These are phyloP conservation scores for Ilyonectria sp. DNA, from an alignment of 2,329 filamentous ascomycete species.

Conservation along the genomic window DNA sequence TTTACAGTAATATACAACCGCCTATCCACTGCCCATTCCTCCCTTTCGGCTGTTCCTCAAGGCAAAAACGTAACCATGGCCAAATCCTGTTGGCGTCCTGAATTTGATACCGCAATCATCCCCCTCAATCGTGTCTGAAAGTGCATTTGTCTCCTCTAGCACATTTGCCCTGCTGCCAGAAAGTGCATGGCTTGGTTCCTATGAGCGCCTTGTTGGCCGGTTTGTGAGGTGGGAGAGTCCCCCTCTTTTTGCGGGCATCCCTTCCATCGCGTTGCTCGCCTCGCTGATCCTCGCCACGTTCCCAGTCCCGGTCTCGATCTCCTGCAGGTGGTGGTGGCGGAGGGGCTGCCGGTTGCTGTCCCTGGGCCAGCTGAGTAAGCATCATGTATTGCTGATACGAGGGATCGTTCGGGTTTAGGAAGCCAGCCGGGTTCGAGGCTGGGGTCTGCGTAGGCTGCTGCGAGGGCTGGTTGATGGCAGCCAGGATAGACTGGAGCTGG, in stretches of 20 bases:
- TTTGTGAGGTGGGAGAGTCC: constrained; percentile 58
- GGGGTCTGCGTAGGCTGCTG: constrained; percentile 44
- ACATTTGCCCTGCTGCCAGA: constrained; percentile 80
- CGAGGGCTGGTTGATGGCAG: constrained; percentile 58
- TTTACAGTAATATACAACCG: constrained; percentile 46
- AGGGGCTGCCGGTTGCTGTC: constrained; percentile 47
- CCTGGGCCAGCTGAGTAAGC: constrained; percentile 56
- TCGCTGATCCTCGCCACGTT: constrained; percentile 52
- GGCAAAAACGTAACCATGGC: constrained; percentile 12
- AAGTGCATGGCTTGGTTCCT: constrained; percentile 78
- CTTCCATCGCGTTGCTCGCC: constrained; percentile 54
- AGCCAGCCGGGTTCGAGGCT: constrained; percentile 40
- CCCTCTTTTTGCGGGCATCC: constrained; percentile 59
- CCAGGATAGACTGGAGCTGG: constrained; percentile 62
- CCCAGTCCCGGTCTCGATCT: constrained; percentile 53
- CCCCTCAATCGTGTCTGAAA: constrained; percentile 74
- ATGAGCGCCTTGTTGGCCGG: constrained; percentile 70
- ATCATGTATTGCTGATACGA: constrained; percentile 59
- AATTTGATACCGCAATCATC: constrained; percentile 20
- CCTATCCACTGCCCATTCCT: constrained; percentile 17
- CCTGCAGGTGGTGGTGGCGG: constrained; percentile 41
- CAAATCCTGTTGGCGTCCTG: constrained; percentile 15
- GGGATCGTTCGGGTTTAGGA: constrained; percentile 56
- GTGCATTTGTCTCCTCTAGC: constrained; percentile 82
- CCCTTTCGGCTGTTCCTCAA: constrained; percentile 10